Base-by-base conservation (phyloP, 257 asterid genomes). In the Nicotiana noctiflora region DNA sequence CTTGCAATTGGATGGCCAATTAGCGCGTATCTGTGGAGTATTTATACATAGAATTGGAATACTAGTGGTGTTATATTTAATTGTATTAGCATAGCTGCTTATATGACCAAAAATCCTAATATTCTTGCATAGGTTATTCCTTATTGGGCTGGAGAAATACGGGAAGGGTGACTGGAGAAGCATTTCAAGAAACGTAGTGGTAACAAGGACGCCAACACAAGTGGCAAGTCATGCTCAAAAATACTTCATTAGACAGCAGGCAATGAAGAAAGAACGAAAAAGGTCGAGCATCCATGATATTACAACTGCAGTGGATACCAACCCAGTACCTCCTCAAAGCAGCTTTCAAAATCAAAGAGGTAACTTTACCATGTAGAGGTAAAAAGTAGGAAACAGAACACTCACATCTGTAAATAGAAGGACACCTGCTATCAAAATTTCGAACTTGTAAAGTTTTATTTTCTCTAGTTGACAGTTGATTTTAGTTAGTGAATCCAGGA, bases 101-200 rank as follows among this genome's bases (percentile, higher is more conserved):
- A 4, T 65, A 21, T 0, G 44, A 23, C 32, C 44, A 4, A 13
- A 62, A 14, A 57, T 64, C 67, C 3, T 27, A 13, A 3, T 57
- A 29, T 31, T 80, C 59, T 74, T 52, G 63, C 56, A 31, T 85
- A 94, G 97, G 89, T 77, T 88, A 84, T 94, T 94, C 83, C 88
- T 94, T 31, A 21, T 77, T 14, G 98, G 97, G n/a, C 97, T 94
- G 1, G 89, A 88, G 0, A 84, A 60, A 78, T 94, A 90, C n/a
- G 98, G 97, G 11, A 94, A 91, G 84, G 98, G 98, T 6, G 98
- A 94, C 65, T 94, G 98, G 98, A 92, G 98, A 82, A 94, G 98
- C 88, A 94, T 94, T 31, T 94, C 98, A 23, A 90, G 98, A 81
- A 92, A 94, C 1, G 95, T 90, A 23, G 98, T 94, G 23, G 94